A percentile compares a stretch with the other conserved stretches of the same genome.
phyloP scores from a whole-genome alignment of 148 eudicot genomes.

The Polygonum aviculare region DNA sequence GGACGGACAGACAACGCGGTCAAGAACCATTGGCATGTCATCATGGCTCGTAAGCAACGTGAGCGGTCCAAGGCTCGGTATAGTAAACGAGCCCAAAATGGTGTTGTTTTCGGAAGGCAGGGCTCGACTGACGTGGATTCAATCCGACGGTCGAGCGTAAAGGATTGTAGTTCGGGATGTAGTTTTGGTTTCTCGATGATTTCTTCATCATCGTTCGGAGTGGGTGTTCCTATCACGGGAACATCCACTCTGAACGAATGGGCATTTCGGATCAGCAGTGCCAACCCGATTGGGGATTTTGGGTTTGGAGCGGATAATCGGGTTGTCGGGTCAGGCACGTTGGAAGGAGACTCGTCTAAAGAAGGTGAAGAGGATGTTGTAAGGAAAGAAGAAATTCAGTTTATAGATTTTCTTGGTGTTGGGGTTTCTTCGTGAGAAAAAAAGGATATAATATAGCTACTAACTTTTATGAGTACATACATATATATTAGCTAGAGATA shows the following conservation, averaged over 20 bases:
- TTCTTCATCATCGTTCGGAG: not conserved
- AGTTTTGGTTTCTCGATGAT: not conserved
- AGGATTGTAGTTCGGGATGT: not conserved
- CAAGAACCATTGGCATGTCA: slow-evolving; percentile 92
- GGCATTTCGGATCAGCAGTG: too few relatives aligned
- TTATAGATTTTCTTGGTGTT: slow-evolving; percentile 89
- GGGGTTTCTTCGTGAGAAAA: slow-evolving; percentile 45
- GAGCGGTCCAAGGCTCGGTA: slow-evolving; percentile 44
- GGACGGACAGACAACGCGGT: slow-evolving; percentile 90
- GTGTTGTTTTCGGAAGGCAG: not conserved
- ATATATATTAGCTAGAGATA: not conserved
- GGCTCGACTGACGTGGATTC: not conserved
- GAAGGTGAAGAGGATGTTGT: not conserved
- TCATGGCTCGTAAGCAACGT: slow-evolving; percentile 82
- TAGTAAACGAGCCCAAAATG: not conserved
- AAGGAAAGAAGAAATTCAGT: slow-evolving; percentile 33
- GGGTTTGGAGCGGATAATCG: not conserved
- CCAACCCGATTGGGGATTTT: not conserved
- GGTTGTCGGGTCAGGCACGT: not conserved
- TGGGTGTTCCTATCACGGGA: not conserved
- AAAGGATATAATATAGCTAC: too few relatives aligned
- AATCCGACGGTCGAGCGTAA: not conserved
- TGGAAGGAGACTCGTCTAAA: not conserved
- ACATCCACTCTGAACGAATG: too few relatives aligned
- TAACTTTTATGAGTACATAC: not conserved